Conservation (phyloP, 345 rosid species). For the Salix brachista region DNA sequence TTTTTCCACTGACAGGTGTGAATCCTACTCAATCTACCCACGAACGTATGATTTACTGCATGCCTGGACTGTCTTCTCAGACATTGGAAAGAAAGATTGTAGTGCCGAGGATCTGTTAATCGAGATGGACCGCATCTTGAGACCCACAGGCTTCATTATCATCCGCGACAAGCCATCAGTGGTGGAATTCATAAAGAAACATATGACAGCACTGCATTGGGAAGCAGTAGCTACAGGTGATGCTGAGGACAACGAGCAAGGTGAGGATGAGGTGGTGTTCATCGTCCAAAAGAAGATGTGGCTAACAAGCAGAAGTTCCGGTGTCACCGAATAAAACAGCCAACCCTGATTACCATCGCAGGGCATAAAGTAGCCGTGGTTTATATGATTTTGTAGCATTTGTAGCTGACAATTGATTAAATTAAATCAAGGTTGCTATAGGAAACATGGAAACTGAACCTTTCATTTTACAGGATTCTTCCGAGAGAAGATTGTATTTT, state of each 20-base stretch:
- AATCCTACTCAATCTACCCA: constrained; percentile 85
- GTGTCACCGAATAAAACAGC: constrained; percentile 51
- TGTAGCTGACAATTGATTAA: neutral
- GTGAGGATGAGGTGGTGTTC: constrained; percentile 51
- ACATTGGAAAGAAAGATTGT: constrained; percentile 59
- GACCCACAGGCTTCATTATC: constrained; percentile 79
- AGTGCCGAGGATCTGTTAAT: constrained; percentile 72
- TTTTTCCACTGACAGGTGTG: constrained; percentile 58
- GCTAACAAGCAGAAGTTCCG: constrained; percentile 79
- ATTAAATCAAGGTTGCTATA: neutral
- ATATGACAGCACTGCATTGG: constrained; percentile 78
- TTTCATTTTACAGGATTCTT: neutral
- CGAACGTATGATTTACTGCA: constrained; percentile 66
- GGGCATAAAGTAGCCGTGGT: neutral
- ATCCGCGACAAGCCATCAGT: constrained; percentile 61
- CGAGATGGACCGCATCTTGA: constrained; percentile 92
- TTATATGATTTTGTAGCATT: constrained; percentile 2
- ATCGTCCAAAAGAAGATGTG: constrained; percentile 77
- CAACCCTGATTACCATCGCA: neutral
- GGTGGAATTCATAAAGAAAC: constrained; percentile 64
- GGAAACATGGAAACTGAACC: neutral
- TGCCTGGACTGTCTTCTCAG: constrained; percentile 19
- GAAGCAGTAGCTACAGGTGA: constrained; percentile 57
- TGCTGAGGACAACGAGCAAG: constrained; percentile 49
- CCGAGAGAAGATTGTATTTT: too few relatives aligned